Percentiles rank a stretch among this genome's conserved stretches.
phyloP scores from a whole-genome alignment of 2,329 filamentous ascomycete genomes.

The Diaporthe ampelina region DNA sequence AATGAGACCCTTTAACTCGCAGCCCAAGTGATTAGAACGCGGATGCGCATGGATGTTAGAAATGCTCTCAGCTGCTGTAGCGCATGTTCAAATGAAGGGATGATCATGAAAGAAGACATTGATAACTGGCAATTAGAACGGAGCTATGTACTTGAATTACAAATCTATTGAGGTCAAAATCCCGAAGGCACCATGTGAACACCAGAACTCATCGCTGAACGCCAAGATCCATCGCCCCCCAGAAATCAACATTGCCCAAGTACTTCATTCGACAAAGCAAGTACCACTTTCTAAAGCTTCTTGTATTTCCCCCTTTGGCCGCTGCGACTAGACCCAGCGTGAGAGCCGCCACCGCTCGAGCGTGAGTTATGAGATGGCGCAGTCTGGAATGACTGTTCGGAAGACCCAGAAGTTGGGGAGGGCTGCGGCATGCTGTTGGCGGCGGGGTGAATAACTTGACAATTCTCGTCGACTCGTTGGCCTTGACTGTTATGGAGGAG shows the following conservation, averaged over 20 bases:
- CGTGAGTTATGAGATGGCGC: background rate
- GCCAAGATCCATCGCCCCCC: background rate
- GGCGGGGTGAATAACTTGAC: background rate
- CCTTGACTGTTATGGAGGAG: background rate
- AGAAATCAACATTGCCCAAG: no score
- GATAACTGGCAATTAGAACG: no score
- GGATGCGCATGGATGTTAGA: no score
- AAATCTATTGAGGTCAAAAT: background rate
- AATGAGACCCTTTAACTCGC: no score
- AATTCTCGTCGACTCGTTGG: background rate
- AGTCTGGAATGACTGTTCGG: no score
- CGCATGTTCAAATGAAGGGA: no score
- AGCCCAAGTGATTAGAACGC: no score
- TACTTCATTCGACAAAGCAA: background rate
- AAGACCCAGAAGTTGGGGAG: background rate
- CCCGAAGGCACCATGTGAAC: background rate
- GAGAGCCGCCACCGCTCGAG: background rate
- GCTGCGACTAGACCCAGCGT: background rate
- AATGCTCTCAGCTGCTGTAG: no score
- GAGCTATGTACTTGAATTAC: background rate
- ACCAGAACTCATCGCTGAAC: background rate
- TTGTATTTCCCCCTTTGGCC: background rate
- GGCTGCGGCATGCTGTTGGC: background rate
- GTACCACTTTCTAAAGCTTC: rapidly evolving
- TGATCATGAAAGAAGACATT: no score